These are phyloP conservation scores for Raddia guianensis DNA, from an alignment of 176 grass and related monocot species.

Conservation along the genomic window DNA sequence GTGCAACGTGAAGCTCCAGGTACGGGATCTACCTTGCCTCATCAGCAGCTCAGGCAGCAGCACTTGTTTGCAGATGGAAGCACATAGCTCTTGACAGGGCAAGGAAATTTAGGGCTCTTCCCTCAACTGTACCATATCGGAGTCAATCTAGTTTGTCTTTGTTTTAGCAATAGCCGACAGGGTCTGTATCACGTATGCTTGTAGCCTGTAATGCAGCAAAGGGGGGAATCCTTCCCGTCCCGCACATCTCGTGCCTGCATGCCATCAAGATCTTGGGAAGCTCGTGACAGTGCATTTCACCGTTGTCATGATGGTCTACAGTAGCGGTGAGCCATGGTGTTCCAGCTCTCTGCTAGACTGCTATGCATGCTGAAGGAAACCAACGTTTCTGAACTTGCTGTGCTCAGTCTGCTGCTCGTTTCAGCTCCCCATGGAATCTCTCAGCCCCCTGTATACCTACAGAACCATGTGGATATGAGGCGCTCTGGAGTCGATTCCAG, in stretches of 20 bases:
- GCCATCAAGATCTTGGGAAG: neutral
- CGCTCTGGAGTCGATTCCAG: neutral
- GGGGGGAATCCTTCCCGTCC: neutral
- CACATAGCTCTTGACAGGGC: slow-evolving; percentile 21
- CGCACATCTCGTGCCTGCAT: neutral
- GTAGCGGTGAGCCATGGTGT: neutral
- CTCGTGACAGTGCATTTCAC: neutral
- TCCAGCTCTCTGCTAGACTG: neutral
- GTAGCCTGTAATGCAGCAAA: slow-evolving; percentile 21
- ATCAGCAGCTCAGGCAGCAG: slow-evolving; percentile 66
- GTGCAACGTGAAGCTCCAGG: slow-evolving; percentile 60
- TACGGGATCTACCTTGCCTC: slow-evolving; percentile 52
- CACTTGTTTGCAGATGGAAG: slow-evolving; percentile 60
- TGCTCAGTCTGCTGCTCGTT: neutral
- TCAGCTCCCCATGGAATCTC: neutral
- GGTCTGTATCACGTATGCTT: slow-evolving; percentile 10
- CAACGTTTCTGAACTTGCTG: neutral
- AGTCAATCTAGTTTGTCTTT: slow-evolving; percentile 12
- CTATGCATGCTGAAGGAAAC: neutral
- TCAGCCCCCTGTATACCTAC: neutral
- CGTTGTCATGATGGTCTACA: neutral
- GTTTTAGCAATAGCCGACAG: neutral
- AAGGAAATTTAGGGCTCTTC: neutral
- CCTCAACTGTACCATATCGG: neutral
- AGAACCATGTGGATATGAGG: slow-evolving; percentile 13